Percentiles rank a stretch among this genome's conserved stretches.
phyloP scores from a whole-genome alignment of 805 yeast species.

The Saturnispora dispora region DNA sequence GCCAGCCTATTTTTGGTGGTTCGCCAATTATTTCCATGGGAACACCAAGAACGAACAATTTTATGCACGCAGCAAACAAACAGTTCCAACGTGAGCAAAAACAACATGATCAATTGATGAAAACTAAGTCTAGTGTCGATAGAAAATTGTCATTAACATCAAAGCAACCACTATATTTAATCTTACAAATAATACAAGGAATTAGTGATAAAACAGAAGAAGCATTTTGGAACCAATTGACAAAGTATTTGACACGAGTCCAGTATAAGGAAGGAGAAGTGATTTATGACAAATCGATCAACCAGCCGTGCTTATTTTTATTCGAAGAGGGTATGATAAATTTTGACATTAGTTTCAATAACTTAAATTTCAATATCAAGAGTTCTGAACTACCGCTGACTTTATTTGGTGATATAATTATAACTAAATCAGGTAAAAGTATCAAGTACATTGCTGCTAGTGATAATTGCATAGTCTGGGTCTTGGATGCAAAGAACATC shows the following conservation, averaged over 20 bases:
- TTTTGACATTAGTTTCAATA: slow-evolving; percentile 36
- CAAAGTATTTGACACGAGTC: slow-evolving; percentile 42
- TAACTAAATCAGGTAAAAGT: slow-evolving; percentile 30
- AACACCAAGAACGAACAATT: slow-evolving; percentile 47
- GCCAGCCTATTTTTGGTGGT: slow-evolving; percentile 1
- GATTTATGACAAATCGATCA: slow-evolving; percentile 38
- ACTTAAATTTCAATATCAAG: slow-evolving; percentile 22
- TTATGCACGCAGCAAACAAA: slow-evolving; percentile 43
- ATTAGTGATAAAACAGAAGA: slow-evolving; percentile 37
- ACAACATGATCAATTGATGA: slow-evolving; percentile 24
- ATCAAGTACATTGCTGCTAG: slow-evolving; percentile 33
- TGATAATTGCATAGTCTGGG: slow-evolving; percentile 58
- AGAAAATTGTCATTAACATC: slow-evolving; percentile 9
- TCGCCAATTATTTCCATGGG: slow-evolving; percentile 24
- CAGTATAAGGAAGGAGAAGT: slow-evolving; percentile 25
- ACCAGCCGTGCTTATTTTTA: slow-evolving; percentile 48
- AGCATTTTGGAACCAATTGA: slow-evolving; percentile 56
- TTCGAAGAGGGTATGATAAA: slow-evolving; percentile 43
- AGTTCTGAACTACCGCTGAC: slow-evolving; percentile 56
- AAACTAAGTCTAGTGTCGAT: slow-evolving; percentile 10
- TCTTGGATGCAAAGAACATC: slow-evolving; percentile 40
- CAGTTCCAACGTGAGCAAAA: slow-evolving; percentile 25
- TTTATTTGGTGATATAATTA: slow-evolving; percentile 55
- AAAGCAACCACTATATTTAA: slow-evolving; percentile 46
- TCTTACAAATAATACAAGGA: slow-evolving; percentile 58